Conservation (phyloP, 2,329 filamentous ascomycete genomes). For the Nothomitra cinnamomea region DNA sequence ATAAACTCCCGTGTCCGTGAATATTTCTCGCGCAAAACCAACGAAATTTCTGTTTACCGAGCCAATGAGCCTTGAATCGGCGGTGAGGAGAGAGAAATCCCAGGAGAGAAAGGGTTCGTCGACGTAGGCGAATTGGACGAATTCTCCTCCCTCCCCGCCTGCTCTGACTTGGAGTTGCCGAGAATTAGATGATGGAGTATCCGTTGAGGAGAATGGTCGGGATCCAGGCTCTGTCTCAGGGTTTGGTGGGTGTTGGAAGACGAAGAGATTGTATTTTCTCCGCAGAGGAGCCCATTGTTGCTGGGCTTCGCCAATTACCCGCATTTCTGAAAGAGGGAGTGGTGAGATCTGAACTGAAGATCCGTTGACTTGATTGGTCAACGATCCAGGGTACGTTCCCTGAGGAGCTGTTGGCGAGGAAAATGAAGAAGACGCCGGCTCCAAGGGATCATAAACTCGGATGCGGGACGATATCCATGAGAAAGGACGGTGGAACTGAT, state of each 20-base stretch:
- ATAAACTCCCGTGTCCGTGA: slow-evolving; percentile 50
- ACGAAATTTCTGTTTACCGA: slow-evolving; percentile 46
- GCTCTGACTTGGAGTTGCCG: slow-evolving; percentile 21
- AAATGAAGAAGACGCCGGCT: slow-evolving; percentile 20
- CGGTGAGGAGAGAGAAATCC: slow-evolving; percentile 42
- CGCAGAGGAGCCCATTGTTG: slow-evolving; percentile 45
- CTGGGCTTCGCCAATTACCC: slow-evolving; percentile 44
- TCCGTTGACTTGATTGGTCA: slow-evolving; percentile 22
- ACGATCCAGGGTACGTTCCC: slow-evolving; percentile 25
- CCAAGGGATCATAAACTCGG: slow-evolving; percentile 35
- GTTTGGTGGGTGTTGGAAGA: slow-evolving; percentile 30
- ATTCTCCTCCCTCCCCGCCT: slow-evolving; percentile 25
- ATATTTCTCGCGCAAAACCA: slow-evolving; percentile 45
- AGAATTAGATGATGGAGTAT: slow-evolving; percentile 27
- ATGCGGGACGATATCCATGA: slow-evolving; percentile 45
- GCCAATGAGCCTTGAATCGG: slow-evolving; percentile 34
- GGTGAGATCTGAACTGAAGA: slow-evolving; percentile 35
- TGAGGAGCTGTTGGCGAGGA: slow-evolving; percentile 27
- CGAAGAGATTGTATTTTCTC: slow-evolving; percentile 47
- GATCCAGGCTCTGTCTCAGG: slow-evolving; percentile 11
- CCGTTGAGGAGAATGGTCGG: slow-evolving; percentile 21
- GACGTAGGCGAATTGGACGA: slow-evolving; percentile 43
- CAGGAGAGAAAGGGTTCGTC: slow-evolving; percentile 46
- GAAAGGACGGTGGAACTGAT: slow-evolving; percentile 42
- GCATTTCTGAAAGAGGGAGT: slow-evolving; percentile 38